A percentile compares a stretch with the other conserved stretches of the same genome.
Evolutionary conservation across 257 asterid species (phyloP).

Genomic region (Forsythia suspensa): DNA sequence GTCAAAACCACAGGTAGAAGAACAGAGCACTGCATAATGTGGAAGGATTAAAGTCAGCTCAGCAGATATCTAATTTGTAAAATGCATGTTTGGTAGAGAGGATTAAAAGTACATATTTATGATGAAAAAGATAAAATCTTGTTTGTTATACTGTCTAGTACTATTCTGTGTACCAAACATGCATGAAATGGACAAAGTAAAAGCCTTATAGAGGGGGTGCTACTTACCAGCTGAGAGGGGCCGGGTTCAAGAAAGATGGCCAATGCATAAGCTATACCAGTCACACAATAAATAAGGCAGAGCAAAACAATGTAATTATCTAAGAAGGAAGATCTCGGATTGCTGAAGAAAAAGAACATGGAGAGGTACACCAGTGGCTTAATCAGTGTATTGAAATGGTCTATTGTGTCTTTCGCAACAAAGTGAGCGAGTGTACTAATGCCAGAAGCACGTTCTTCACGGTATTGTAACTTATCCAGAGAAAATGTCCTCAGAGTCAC

Average conservation of each 20-base stretch:
- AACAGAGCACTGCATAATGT: slow-evolving; percentile 73
- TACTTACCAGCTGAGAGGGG: slow-evolving; percentile 73
- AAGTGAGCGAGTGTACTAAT: slow-evolving; percentile 76
- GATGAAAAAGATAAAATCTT: not conserved
- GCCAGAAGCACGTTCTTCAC: slow-evolving; percentile 70
- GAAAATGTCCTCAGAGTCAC: slow-evolving; percentile 68
- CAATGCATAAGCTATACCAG: slow-evolving; percentile 63
- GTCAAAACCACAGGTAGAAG: slow-evolving; percentile 91
- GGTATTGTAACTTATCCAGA: slow-evolving; percentile 59
- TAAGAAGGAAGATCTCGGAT: slow-evolving; percentile 60
- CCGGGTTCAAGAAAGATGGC: slow-evolving; percentile 78
- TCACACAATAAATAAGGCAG: slow-evolving; percentile 68
- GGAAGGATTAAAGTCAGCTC: slow-evolving; percentile 10
- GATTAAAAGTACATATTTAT: not conserved
- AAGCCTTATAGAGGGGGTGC: not conserved
- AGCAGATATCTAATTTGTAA: not conserved
- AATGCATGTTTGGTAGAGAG: not conserved
- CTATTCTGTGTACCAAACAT: not conserved
- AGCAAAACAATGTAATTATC: slow-evolving; percentile 69
- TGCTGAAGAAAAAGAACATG: slow-evolving; percentile 70
- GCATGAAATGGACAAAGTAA: slow-evolving; percentile 1
- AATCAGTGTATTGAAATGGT: slow-evolving; percentile 62
- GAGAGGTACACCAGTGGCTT: slow-evolving; percentile 74
- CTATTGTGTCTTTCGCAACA: slow-evolving; percentile 68
- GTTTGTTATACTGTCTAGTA: not conserved